phyloP scores from a whole-genome alignment of 2,329 filamentous ascomycete species.

The Pyrenochaeta sp. region DNA sequence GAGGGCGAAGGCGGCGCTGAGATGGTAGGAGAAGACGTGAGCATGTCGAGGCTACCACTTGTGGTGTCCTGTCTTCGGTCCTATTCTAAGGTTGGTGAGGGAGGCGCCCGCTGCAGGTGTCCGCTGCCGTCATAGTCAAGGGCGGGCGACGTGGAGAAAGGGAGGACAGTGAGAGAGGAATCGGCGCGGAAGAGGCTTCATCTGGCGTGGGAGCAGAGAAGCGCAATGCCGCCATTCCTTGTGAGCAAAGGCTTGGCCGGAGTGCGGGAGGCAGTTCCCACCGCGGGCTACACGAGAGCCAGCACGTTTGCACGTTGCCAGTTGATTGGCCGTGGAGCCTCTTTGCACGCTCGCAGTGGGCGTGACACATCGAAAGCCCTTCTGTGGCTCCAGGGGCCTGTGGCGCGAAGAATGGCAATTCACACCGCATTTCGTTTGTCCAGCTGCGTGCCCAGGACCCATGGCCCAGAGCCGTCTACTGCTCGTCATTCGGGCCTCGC shows the following conservation, averaged over 20 bases:
- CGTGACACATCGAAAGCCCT: conserved; percentile 13
- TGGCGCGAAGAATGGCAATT: conserved; percentile 7
- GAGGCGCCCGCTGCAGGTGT: conserved; percentile 16
- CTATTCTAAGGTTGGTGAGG: conserved; percentile 13
- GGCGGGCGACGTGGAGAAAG: conserved; percentile 18
- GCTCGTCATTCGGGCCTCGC: too few species aligned
- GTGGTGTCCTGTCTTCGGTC: conserved; percentile 5
- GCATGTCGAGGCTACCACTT: conserved; percentile 35
- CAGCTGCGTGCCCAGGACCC: conserved; percentile 5
- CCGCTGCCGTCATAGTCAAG: conserved; percentile 28
- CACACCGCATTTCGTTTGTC: conserved; percentile 16
- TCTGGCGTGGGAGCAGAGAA: conserved; percentile 16
- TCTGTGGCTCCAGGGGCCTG: conserved; percentile 1
- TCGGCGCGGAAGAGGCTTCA: conserved; percentile 23
- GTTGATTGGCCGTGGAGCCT: background rate
- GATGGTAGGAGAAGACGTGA: conserved; percentile 48
- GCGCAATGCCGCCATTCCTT: conserved; percentile 21
- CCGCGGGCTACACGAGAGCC: background rate
- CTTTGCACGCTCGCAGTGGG: background rate
- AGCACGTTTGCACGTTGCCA: background rate
- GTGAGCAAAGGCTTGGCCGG: conserved; percentile 16
- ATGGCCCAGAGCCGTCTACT: background rate
- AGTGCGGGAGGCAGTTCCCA: conserved; percentile 1
- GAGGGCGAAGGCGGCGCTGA: conserved; percentile 49
- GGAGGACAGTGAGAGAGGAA: conserved; percentile 7